Base-by-base conservation (phyloP, 441 rosid species). In the Bruguiera hainesii region DNA sequence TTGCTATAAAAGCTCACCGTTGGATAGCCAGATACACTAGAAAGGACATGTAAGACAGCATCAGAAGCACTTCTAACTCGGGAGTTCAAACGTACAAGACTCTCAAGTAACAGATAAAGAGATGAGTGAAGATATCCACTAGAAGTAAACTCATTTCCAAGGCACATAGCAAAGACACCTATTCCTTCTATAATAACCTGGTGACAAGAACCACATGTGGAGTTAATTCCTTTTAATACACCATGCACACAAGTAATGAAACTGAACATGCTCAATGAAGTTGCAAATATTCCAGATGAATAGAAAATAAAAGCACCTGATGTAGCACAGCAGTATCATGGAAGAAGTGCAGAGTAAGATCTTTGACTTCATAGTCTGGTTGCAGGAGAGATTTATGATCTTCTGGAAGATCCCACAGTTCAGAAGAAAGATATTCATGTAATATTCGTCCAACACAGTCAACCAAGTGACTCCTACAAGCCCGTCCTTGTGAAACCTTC, bases 71-170 rank as follows among this genome's bases (percentile, higher is more conserved):
- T 78, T 79, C 90, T 89, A 56, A 95, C 90, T 73, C 85, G 84
- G 77, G 81, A 86, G 71, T 89, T 84, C 23, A 91, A 83, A 73
- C 84, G 82, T 64, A 83, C 84, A 66, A 95, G 97, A 71, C 75
- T 84, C 87, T 92, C 96, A 49, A 95, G 93, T 74, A 95, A 84
- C 69, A 95, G 79, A 83, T 90, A 95, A 71, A 90, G 95, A 50
- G 96, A 87, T 26, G 88, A 86, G 77, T 90, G 96, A 79, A 95
- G 96, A 82, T 87, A 95, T 71, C 99, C 98, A 75, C 90, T 81
- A 42, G 90, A 80, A 80, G 84, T 73, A 80, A 92, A 95, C 61
- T 84, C 86, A 63, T 83, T 67, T 63, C 96, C 93, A 23, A 95
- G 91, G 79, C 91, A 92, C 72, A 89, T 56, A 51, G 84, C 80